Conservation (phyloP, 192 early-diverging fungal species). For the Podila clonocystis region DNA sequence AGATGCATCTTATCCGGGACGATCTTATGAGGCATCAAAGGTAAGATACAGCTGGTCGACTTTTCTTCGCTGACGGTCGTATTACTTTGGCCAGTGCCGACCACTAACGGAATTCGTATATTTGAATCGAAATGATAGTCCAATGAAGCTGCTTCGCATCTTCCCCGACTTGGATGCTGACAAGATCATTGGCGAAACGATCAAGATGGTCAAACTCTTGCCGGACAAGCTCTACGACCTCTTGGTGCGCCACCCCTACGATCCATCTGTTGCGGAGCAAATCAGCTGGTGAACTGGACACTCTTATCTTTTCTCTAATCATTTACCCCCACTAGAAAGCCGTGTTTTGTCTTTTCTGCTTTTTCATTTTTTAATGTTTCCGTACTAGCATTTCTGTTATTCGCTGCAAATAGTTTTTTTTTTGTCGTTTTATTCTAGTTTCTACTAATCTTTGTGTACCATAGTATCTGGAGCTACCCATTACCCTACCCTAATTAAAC, state of each 20-base stretch:
- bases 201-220: conserved; percentile 65
- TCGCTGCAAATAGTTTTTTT: neutral
- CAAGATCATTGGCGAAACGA: conserved; percentile 63
- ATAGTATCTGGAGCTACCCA: no score
- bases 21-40: conserved; percentile 76
- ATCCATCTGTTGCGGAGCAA: conserved; percentile 62
- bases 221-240: conserved; percentile 80
- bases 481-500: no score
- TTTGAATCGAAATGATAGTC: conserved; percentile 45
- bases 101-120: neutral
- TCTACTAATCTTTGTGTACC: neutral
- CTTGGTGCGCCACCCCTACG: conserved; percentile 81
- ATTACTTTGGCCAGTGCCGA: neutral
- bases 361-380: neutral
- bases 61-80: neutral
- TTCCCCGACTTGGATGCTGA: conserved; percentile 75
- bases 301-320: conserved; percentile 1
- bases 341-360: neutral
- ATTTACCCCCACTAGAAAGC: neutral
- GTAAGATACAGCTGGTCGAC: conserved; percentile 34
- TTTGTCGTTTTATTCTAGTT: neutral
- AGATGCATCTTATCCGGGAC: conserved; percentile 79
- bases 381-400: neutral
- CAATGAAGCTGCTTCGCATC: conserved; percentile 75
- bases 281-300: conserved; percentile 19